phyloP scores from a whole-genome alignment of 163 green algal genomes.

The Scenedesmus sp. region DNA sequence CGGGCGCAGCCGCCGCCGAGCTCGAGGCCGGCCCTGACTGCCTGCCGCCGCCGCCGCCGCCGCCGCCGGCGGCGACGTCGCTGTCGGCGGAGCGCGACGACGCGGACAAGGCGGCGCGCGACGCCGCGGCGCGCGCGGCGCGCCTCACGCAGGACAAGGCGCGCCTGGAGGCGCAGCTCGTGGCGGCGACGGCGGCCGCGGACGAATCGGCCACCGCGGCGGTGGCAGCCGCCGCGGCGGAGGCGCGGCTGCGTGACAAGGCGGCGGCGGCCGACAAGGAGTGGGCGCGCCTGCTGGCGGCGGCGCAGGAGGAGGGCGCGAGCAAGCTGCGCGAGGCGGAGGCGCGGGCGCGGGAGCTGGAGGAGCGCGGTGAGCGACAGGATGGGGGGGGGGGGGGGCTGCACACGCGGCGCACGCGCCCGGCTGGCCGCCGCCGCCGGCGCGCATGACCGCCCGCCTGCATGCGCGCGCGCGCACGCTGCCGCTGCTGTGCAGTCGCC shows the following conservation, averaged over 20 bases:
- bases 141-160: conserved; percentile 51
- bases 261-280: conserved; percentile 36
- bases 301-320: background rate
- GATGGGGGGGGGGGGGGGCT: too few relatives aligned
- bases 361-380: conserved; percentile 26
- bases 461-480: background rate
- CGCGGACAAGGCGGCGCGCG: conserved; percentile 47
- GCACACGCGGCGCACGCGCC: too few relatives aligned
- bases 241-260: conserved; percentile 28
- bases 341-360: conserved; percentile 4
- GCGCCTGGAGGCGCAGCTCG: conserved; percentile 13
- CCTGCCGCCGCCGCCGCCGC: conserved; percentile 24
- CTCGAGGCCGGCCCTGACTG: too few relatives aligned
- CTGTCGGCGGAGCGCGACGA: conserved; percentile 52
- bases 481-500: background rate
- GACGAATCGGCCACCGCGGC: too few relatives aligned
- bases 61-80: too few relatives aligned
- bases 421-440: too few relatives aligned
- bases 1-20: too few relatives aligned
- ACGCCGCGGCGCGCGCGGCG: conserved; percentile 47
- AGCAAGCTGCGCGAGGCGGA: conserved; percentile 22
- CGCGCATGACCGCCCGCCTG: too few relatives aligned
- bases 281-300: conserved; percentile 24
- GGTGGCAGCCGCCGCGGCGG: conserved; percentile 10
- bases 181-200: conserved; percentile 5